phyloP scores from a whole-genome alignment of 2,329 filamentous ascomycete species.

The Emmonsia crescens region DNA sequence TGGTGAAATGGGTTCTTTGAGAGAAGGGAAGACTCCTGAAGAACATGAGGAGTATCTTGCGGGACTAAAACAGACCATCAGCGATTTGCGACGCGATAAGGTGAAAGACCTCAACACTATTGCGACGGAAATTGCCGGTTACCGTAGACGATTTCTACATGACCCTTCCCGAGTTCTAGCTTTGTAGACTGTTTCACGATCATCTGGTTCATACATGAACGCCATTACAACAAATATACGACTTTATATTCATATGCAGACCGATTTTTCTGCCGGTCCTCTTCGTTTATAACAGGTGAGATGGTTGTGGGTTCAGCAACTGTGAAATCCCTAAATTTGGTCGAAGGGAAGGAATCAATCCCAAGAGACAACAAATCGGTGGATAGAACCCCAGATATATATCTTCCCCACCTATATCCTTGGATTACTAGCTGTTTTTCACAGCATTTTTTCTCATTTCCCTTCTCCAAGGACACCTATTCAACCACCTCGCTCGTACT shows the following conservation, averaged over 20 bases:
- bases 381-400: background rate
- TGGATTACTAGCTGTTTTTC: background rate
- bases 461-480: background rate
- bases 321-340: background rate
- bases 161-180: slow-evolving; percentile 36
- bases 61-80: slow-evolving; percentile 40
- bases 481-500: background rate
- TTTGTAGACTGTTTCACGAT: slow-evolving; percentile 23
- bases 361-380: background rate
- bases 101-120: slow-evolving; percentile 41
- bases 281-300: background rate
- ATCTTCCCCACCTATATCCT: background rate
- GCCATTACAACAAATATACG: background rate
- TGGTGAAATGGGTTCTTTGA: slow-evolving; percentile 38
- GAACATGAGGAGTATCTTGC: slow-evolving; percentile 34
- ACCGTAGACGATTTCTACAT: slow-evolving; percentile 40
- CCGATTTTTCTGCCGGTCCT: background rate
- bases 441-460: background rate
- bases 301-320: background rate
- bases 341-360: background rate
- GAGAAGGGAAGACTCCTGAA: slow-evolving; percentile 36
- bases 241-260: background rate
- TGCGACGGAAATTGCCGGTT: slow-evolving; percentile 39
- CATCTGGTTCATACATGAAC: background rate
- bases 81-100: slow-evolving; percentile 38